Conservation (phyloP, 306 rosid genomes). For the Quercus rubra region DNA sequence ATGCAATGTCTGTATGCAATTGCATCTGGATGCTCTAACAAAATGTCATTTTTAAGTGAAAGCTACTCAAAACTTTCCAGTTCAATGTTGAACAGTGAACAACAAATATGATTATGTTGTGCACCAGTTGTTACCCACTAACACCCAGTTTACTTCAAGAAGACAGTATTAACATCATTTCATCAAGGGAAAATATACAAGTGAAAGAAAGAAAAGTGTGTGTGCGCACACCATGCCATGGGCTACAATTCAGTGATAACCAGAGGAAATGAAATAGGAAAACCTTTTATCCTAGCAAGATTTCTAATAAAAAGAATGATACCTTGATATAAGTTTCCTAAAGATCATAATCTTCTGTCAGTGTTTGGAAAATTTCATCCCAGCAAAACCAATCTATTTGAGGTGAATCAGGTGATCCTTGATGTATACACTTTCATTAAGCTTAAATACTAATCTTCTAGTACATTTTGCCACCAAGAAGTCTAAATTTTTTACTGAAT, state of each 20-base stretch:
- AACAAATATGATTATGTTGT: not conserved
- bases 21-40: constrained; percentile 39
- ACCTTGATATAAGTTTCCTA: not conserved
- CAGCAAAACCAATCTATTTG: not conserved
- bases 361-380: not conserved
- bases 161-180: too few relatives aligned
- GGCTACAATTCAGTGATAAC: constrained; percentile 22
- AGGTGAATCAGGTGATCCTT: not conserved
- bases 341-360: not conserved
- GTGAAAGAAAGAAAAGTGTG: too few relatives aligned
- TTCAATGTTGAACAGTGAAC: not conserved
- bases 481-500: not conserved
- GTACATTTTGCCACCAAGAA: too few relatives aligned
- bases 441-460: too few relatives aligned
- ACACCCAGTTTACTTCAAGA: too few relatives aligned
- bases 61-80: constrained; percentile 1
- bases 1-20: constrained; percentile 19
- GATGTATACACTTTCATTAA: not conserved
- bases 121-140: too few relatives aligned
- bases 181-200: too few relatives aligned
- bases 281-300: not conserved
- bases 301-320: not conserved
- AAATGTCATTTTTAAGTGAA: constrained; percentile 9
- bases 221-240: not conserved
- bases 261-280: not conserved